A percentile compares a stretch with the other conserved stretches of the same genome.
These are phyloP conservation scores for Trichosporon ovoides DNA, from an alignment of 1,284 basidiomycete species.

Conservation along the genomic window DNA sequence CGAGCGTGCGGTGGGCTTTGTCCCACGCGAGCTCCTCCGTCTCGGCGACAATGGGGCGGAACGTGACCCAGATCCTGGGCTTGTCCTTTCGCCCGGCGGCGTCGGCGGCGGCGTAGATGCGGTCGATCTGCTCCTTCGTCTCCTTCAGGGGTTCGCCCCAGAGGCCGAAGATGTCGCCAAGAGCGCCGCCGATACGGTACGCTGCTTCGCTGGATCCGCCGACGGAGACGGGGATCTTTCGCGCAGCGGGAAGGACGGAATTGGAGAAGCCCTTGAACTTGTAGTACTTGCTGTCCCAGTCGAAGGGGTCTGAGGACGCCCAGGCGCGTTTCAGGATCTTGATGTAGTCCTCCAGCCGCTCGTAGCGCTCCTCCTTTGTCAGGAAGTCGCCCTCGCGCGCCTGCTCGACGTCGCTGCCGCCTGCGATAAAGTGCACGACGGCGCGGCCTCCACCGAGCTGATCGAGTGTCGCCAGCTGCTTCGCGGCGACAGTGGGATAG, in stretches of 20 bases:
- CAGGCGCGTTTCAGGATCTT: constrained; percentile 32
- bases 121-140: constrained; percentile 37
- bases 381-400: constrained; percentile 33
- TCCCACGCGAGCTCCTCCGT: constrained; percentile 35
- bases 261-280: constrained; percentile 31
- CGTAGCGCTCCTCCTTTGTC: constrained; percentile 31
- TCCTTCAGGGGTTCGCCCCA: constrained; percentile 39
- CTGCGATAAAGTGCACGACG: constrained; percentile 36
- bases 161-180: constrained; percentile 35
- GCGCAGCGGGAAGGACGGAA: constrained; percentile 22
- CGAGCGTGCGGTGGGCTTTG: constrained; percentile 30
- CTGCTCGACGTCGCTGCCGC: constrained; percentile 32
- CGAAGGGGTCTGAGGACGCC: constrained; percentile 27
- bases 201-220: constrained; percentile 32
- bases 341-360: constrained; percentile 35
- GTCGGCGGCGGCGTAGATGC: constrained; percentile 32
- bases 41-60: constrained; percentile 35
- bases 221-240: constrained; percentile 28
- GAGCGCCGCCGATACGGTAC: constrained; percentile 33
- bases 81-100: constrained; percentile 29
- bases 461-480: constrained; percentile 29
- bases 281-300: constrained; percentile 37
- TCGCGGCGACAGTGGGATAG: constrained; percentile 34
- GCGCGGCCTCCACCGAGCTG: constrained; percentile 29
- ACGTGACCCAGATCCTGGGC: constrained; percentile 35